Evolutionary conservation across 192 early-diverging fungal species (phyloP), one percentile per base, ranked within the genome.

Genomic region (Umbelopsis ramanniana): DNA sequence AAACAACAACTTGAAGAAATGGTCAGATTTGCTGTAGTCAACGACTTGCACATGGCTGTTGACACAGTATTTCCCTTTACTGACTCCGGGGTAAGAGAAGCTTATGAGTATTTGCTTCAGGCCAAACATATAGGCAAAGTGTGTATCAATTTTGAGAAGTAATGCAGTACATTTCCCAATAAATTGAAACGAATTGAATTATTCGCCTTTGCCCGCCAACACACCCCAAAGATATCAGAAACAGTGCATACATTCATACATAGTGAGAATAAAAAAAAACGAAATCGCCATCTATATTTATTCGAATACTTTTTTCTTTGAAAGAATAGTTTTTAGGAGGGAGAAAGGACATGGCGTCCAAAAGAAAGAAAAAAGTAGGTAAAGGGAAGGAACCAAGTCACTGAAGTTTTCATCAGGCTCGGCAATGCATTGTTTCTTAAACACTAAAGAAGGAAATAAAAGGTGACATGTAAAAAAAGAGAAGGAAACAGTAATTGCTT

Each of bases 1-100:
- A 74, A 69, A 23, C 67, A 68, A 21, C 43, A 57, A 22, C 29
- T 54, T 14, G 67, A 69, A 33, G 67, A 74, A 15, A 29, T 69
- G 23, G 50, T 69, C 46, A 33, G 35, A 15, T 74, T 74, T 50
- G 40, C 60, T n/a, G 21, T 54, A 17, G 53, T 57, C 35, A 73
- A 73, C 17, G 47, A 73, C n/a, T 15, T 73, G 14, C 66, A 50
- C 8, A 29, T 38, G 29, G 29, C 57, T 19, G 29, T 63, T 26
- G 57, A 63, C 57, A 63, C 33, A 37, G 57, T 35, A 15, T 63
- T 63, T 6, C 57, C 57, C 17, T 63, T 63, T 17, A 63, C 29
- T 14, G 57, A 63, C 26, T 11, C 57, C 0, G 57, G 57, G 35
- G 57, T 63, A 3, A 29, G 1, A 17, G 35, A 37, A 6, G 57